Evolutionary conservation across 495 filamentous ascomycete genomes (phyloP).

Genomic region (Entonaema liquescens): DNA sequence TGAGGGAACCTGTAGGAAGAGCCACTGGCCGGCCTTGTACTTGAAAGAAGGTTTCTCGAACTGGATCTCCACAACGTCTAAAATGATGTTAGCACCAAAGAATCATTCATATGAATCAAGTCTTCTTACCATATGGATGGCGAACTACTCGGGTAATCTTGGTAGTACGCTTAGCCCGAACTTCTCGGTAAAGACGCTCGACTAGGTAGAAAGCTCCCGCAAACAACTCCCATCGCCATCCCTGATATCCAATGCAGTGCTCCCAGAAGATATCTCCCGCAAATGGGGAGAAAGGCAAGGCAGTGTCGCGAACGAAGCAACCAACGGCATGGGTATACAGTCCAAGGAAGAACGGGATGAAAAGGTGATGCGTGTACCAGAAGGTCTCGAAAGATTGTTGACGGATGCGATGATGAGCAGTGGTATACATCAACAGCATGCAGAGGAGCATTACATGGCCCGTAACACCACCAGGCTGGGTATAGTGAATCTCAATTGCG

Average conservation of each 20-base stretch:
- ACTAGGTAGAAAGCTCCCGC: constrained; percentile 85
- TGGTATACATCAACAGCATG: constrained; percentile 99
- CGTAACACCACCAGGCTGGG: constrained; percentile 87
- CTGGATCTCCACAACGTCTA: constrained; percentile 96
- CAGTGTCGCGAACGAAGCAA: constrained; percentile 90
- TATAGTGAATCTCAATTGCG: constrained; percentile 94
- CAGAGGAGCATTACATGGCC: constrained; percentile 98
- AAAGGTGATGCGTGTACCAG: constrained; percentile 99
- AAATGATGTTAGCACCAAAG: constrained; percentile 43
- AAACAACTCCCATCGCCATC: constrained; percentile 96
- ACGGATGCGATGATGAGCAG: constrained; percentile 89
- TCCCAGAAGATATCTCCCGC: constrained; percentile 82
- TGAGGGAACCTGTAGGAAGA: constrained; percentile 91
- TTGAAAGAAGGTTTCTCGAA: constrained; percentile 95
- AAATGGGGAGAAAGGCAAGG: constrained; percentile 79
- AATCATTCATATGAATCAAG: background rate
- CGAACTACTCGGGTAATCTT: constrained; percentile 93
- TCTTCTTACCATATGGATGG: constrained; percentile 88
- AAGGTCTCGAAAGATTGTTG: constrained; percentile 98
- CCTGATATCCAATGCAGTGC: constrained; percentile 94
- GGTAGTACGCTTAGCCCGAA: constrained; percentile 80
- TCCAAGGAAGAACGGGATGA: constrained; percentile 91
- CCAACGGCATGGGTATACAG: constrained; percentile 96
- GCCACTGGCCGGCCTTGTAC: constrained; percentile 98
- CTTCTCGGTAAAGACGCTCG: constrained; percentile 92